phyloP scores from a whole-genome alignment of 164 flowering plant species.

The Vitis cinerea region DNA sequence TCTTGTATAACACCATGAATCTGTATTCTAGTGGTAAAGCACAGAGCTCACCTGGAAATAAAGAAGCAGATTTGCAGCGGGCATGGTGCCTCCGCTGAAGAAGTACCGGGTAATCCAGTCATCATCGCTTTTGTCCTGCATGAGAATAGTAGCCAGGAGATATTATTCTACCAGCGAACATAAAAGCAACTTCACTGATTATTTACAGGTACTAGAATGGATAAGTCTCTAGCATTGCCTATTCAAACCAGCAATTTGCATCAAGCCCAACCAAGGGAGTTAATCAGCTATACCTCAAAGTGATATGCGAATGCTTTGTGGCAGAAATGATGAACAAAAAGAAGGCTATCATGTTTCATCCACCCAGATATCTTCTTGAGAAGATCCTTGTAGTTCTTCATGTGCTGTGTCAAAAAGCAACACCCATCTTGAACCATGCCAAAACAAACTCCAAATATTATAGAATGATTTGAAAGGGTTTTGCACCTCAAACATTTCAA shows the following conservation, averaged over 20 bases:
- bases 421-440: not conserved
- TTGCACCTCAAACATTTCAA: slow-evolving; percentile 94
- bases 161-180: not conserved
- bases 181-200: not conserved
- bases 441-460: not conserved
- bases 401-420: slow-evolving; percentile 51
- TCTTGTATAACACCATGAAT: too few relatives aligned
- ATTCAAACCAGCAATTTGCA: not conserved
- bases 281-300: slow-evolving; percentile 64
- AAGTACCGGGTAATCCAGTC: slow-evolving; percentile 92
- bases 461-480: not conserved
- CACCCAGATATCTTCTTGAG: slow-evolving; percentile 87
- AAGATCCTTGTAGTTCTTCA: slow-evolving; percentile 91
- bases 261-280: not conserved
- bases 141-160: not conserved
- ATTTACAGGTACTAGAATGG: too few relatives aligned
- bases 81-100: slow-evolving; percentile 94
- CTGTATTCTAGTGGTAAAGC: not conserved
- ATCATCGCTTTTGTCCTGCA: slow-evolving; percentile 72
- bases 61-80: slow-evolving; percentile 79
- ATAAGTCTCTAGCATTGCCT: not conserved
- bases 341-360: slow-evolving; percentile 81
- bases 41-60: slow-evolving; percentile 67
- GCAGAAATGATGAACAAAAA: slow-evolving; percentile 87
- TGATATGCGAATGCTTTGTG: slow-evolving; percentile 91